These are phyloP conservation scores for Beauveria asiatica DNA, from an alignment of 2,329 filamentous ascomycete species.

Conservation along the genomic window DNA sequence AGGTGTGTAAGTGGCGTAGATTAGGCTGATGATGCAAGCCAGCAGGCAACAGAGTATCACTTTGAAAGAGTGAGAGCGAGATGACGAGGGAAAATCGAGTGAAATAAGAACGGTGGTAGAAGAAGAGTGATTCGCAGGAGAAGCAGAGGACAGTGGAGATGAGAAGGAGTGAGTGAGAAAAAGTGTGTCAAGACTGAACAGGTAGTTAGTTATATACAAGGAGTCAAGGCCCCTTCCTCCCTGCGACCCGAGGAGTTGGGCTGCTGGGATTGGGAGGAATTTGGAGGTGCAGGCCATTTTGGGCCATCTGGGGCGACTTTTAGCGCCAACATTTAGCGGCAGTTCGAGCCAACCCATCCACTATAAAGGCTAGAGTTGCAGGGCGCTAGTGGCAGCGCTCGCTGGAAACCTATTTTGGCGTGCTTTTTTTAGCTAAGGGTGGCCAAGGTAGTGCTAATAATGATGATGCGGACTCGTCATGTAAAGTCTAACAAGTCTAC, in stretches of 20 bases:
- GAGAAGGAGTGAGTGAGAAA: not conserved
- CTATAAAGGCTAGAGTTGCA: constrained; percentile 7
- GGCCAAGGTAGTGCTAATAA: too few species aligned
- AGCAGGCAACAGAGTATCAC: not conserved
- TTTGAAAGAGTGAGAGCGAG: not conserved
- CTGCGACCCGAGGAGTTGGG: constrained; percentile 1
- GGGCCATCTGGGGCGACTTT: not conserved
- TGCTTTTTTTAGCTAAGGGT: too few species aligned
- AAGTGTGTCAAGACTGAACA: constrained; percentile 4
- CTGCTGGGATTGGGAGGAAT: not conserved
- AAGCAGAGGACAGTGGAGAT: not conserved
- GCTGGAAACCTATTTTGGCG: not conserved
- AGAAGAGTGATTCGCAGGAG: not conserved
- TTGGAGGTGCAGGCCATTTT: not conserved
- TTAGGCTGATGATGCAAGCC: not conserved
- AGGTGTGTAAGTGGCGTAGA: constrained; percentile 7
- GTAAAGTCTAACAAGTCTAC: too few species aligned
- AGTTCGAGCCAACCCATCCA: not conserved
- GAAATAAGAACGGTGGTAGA: not conserved
- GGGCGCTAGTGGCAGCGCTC: not conserved
- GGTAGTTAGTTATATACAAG: not conserved
- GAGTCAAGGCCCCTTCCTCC: not conserved
- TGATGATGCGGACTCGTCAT: too few species aligned
- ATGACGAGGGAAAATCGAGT: not conserved
- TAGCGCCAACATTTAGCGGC: not conserved